Conservation (phyloP, 1,284 basidiomycete genomes). For the Afroboletus lepidellus region DNA sequence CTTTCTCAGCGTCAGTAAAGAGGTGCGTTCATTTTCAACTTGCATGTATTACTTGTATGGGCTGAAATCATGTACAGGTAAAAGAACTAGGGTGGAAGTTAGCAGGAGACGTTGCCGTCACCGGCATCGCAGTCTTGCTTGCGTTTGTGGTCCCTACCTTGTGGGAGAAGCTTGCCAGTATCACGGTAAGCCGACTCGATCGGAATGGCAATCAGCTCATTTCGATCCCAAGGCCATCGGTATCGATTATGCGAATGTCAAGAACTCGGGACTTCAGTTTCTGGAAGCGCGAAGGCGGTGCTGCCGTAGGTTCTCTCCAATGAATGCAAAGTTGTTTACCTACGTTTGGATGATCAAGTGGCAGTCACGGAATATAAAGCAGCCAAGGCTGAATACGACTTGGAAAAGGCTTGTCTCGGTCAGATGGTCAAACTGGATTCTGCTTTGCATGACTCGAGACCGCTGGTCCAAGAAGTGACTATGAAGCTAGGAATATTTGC, state of each 20-base stretch:
- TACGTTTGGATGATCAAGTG: constrained; percentile 4
- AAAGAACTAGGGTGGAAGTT: constrained; percentile 21
- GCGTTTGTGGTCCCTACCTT: constrained; percentile 11
- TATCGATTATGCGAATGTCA: constrained; percentile 5
- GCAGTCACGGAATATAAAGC: constrained; percentile 5
- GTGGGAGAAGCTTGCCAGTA: constrained; percentile 10
- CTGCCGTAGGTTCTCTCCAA: constrained; percentile 11
- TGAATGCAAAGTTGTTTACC: too few relatives aligned
- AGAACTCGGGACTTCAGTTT: constrained; percentile 5
- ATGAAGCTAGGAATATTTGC: constrained; percentile 18
- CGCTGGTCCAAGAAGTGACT: constrained; percentile 21
- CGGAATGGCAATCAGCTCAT: too few relatives aligned
- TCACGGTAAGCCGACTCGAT: constrained; percentile 12
- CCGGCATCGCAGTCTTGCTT: constrained; percentile 19
- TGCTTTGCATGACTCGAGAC: constrained; percentile 9
- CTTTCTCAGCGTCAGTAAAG: constrained; percentile 14
- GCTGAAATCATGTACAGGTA: constrained; percentile 11
- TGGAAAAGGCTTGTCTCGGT: constrained; percentile 13
- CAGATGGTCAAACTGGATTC: constrained; percentile 15
- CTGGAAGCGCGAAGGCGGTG: constrained; percentile 1
- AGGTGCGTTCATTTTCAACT: constrained; percentile 5
- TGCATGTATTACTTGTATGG: neutral
- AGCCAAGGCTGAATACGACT: constrained; percentile 6
- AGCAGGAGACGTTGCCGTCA: constrained; percentile 14
- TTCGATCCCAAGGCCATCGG: constrained; percentile 3